Evolutionary conservation across 163 green algal species (phyloP), one percentile per base, ranked within the genome.

Genomic region (Chlamydomonas reinhardtii): DNA sequence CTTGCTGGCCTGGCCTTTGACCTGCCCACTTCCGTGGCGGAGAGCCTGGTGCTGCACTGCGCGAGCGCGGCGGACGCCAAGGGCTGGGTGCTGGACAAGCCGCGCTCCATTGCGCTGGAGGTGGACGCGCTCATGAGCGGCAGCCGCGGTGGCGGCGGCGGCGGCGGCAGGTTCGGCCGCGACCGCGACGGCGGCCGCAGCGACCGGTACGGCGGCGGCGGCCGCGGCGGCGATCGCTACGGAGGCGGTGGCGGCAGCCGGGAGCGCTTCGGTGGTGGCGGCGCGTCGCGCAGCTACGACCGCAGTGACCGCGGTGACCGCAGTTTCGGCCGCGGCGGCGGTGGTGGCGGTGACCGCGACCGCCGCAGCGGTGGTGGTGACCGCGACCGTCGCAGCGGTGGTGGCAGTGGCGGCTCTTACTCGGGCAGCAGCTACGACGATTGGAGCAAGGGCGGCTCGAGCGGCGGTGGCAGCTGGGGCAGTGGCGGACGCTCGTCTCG

Each of bases 1-100:
- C n/a, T 82, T 52, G 84, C 91, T 75, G 94, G 94, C 29, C 91
- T 90, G 8, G 95, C 94, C 3, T 97, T 98, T 81, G 95, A 98
- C 80, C 74, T 97, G 84, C 92, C 94, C 16, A 72, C 89, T 19
- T 82, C 68, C 2, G 35, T 86, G 15, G 93, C 92, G n/a, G 79
- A 92, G 48, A 15, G 43, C 17, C 72, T 82, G 19, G 25, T 86
- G 34, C 89, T 70, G 24, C 52, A 77, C 68, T 85, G 79, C 59
- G 29, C 34, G 27, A 3, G 24, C 4, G 84, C 90, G 56, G 90
- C 95, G n/a, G 62, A 73, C 24, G 52, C 77, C 61, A 76, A 90
- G n/a, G 92, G 91, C 15, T 91, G 96, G 73, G 83, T 74, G 0
- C 83, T 98, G 25, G 90, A 94, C 52, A 74, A 80, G 52, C 93